Evolutionary conservation across 352 stramenopile genomes (phyloP), one percentile per base, ranked within the genome.

Genomic region (Globisporangium solare): DNA sequence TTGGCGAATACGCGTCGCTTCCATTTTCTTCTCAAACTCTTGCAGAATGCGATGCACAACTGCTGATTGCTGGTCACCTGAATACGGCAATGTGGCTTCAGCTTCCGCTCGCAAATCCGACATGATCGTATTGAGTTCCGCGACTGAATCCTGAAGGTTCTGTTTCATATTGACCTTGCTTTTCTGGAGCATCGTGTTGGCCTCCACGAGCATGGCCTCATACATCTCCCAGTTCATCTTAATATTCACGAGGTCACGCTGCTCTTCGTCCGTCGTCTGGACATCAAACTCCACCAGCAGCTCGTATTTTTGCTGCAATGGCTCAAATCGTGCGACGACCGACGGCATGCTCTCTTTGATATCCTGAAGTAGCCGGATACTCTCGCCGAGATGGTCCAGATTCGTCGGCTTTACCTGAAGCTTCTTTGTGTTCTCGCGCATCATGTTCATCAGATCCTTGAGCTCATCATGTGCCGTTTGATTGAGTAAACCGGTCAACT

Each of bases 141-240:
- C 77, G 11, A 98, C 81, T 2, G 82, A 94, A 54, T 94, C 88
- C 61, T 98, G 90, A 2, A 98, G 69, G 40, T 95, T 96, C 59
- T 97, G 87, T 64, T 98, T 98, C 94, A 98, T 98, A 51, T 88
- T 97, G 18, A 95, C 66, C 73, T 98, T 97, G 67, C 83, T 92
- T 56, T 97, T 96, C 50, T 97, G 88, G 32, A 98, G 61, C 74
- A 94, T 92, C 24, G 83, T 81, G 45, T 97, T 94, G 0, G 86
- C 80, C 46, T 96, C 80, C 3, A 86, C 71, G 17, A 97, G 64
- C 76, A 94, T 90, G 8, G 67, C 68, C 60, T 96, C 79, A 54
- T 96, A 97, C 4, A 69, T 63, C 56, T 95, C 78, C 88, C 89
- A 97, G 39, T 85, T 79, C 1, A 78, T 52, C 37, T 81, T 76